Conservation (phyloP, 164 flowering plant genomes). For the Hamamelis virginiana region DNA sequence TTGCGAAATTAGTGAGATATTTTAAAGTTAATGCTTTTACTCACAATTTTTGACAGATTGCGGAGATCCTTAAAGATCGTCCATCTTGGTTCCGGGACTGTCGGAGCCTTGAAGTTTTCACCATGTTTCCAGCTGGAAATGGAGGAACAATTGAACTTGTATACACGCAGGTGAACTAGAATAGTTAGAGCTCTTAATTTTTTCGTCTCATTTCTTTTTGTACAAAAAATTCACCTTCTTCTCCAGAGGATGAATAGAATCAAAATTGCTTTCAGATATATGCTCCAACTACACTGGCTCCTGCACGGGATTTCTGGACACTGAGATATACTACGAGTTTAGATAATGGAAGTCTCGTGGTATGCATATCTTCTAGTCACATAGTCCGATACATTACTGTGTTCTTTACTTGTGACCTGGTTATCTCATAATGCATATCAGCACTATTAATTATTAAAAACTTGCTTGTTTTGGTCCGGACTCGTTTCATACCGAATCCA, state of each 20-base stretch:
- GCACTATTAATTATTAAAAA: neutral
- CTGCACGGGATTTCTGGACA: conserved; percentile 96
- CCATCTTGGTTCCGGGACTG: conserved; percentile 97
- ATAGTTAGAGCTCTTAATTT: neutral
- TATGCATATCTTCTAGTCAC: conserved; percentile 30
- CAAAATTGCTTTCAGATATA: conserved; percentile 49
- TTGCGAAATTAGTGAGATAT: neutral
- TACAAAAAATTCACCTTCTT: neutral
- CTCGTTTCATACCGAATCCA: too few relatives aligned
- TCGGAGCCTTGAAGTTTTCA: conserved; percentile 85
- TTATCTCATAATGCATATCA: neutral
- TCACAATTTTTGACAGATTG: conserved; percentile 51
- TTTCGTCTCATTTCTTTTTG: neutral
- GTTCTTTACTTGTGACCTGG: neutral
- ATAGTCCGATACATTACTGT: neutral
- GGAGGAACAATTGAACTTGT: conserved; percentile 90
- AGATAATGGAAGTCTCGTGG: conserved; percentile 94
- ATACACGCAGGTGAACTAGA: conserved; percentile 68
- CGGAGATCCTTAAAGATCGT: conserved; percentile 95
- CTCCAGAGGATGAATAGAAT: neutral
- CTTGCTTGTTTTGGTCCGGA: neutral
- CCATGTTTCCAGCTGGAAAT: conserved; percentile 83
- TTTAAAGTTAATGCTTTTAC: neutral
- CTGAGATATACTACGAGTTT: conserved; percentile 80
- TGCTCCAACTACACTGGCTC: conserved; percentile 92